Evolutionary conservation across 2,329 filamentous ascomycete species (phyloP), one percentile per base, ranked within the genome.

Genomic region (Aschersonia sp.): DNA sequence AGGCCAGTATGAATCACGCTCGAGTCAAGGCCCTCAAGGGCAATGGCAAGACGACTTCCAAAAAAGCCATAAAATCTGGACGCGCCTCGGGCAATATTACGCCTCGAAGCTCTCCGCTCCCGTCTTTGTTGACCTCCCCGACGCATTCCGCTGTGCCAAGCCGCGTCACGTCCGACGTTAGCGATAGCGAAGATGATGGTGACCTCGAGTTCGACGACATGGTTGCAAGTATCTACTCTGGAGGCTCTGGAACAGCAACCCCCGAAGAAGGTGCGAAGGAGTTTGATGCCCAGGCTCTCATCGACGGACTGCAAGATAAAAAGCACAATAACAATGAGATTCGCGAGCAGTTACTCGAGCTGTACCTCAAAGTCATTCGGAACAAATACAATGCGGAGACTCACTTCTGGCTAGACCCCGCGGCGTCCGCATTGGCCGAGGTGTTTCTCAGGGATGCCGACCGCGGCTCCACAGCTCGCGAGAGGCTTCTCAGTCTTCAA

Each of bases 321-420:
- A 94, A 94, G 71, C 79, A 83, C 53, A 87, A 82, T 63, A 87
- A 81, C 53, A 76, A 74, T 30, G 77, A 84, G 52, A 78, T 79
- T 29, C 78, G 87, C 46, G 83, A 87, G 56, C 58, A 63, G 29
- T 55, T 62, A 9, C 48, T 66, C 7, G 57, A 59, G 5, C 50
- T 56, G 29, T 67, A 61, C 44, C 54, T 65, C 49, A 59, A 57
- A 47, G 70, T 85, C 22, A 62, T 89, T 46, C 84, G 82, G 41
- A 58, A 50, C 43, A 58, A 55, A 4, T 66, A 65, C 51, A 53
- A 53, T 1, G 49, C 55, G 10, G 55, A 63, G 8, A 62, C 62
- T 6, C 60, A 66, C 30, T 54, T 58, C 31, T 65, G 62, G 76
- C 81, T 47, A 71, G 77, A 52, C 73, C 79, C 46, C 68, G 82